Evolutionary conservation across 371 early-diverging fungal species (phyloP), one percentile per base, ranked within the genome.

Genomic region (Mucor racemosus): DNA sequence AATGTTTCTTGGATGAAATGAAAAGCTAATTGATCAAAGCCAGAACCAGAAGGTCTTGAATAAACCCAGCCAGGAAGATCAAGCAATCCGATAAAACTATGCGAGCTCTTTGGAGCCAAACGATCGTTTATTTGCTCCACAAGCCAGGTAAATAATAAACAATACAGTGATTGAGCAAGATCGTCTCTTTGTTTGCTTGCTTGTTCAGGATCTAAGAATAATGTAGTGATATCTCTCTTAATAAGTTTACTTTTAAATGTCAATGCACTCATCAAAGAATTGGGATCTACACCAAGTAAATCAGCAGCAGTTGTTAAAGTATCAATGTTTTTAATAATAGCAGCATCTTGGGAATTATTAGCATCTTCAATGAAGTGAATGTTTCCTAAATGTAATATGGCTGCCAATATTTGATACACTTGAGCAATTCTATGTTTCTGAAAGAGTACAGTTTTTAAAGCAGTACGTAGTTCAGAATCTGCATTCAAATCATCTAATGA

Each of bases 371-470:
- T 81, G 73, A 97, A 98, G 44, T 87, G 83, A 65, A 98, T 78
- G 74, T 96, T 96, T 26, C 96, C 95, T 21, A 98, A 80, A 68
- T 93, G 91, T 17, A 98, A 79, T 61, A 98, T 95, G 15, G 95
- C 92, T 1, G 95, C 88, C 60, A 98, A 68, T 35, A 94, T 82
- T 67, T 94, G 91, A 72, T 92, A 96, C 33, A 97, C 86, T 69
- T 92, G 92, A 8, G 84, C 84, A 55, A 91, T 86, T 69, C 87
- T 87, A 65, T 89, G 88, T 61, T 88, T 87, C 57, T 89, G 88
- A 58, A 95, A 86, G 5, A 96, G 92, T 36, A 95, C 69, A 31
- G 87, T 71, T 72, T 93, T 94, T 75, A 98, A 77, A 13, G 92
- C 90, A 7, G 80, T 84, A 39, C 88, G 85, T n/a, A 96, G 76